Conservation (phyloP, 345 rosid genomes). For the Aegle marmelos region DNA sequence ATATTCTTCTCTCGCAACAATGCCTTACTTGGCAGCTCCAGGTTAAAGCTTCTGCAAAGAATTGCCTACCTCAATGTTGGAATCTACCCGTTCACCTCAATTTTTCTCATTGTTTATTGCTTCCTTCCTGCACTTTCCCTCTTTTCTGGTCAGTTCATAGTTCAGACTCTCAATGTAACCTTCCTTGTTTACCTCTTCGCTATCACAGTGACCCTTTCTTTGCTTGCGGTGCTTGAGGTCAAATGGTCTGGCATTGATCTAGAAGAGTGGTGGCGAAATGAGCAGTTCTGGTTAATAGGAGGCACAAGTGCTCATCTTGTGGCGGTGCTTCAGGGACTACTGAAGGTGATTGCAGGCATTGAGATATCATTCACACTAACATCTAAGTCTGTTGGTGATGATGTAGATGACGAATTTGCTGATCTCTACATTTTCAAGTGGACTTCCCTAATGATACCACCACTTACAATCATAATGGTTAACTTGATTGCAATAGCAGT, state of each 20-base stretch:
- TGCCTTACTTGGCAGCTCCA: conserved; percentile 54
- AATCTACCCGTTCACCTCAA: conserved; percentile 77
- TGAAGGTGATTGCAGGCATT: conserved; percentile 77
- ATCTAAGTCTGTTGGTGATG: conserved; percentile 65
- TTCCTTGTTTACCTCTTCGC: conserved; percentile 62
- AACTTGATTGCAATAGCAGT: conserved; percentile 71
- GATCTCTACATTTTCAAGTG: conserved; percentile 77
- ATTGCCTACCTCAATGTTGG: conserved; percentile 83
- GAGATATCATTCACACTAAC: conserved; percentile 74
- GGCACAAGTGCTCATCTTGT: conserved; percentile 89
- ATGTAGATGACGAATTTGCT: conserved; percentile 59
- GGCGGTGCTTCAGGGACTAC: conserved; percentile 79
- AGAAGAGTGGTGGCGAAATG: conserved; percentile 95
- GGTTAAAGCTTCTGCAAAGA: conserved; percentile 62
- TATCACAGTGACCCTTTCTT: conserved; percentile 58
- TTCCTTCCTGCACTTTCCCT: conserved; percentile 79
- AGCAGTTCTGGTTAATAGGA: conserved; percentile 86
- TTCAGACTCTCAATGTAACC: conserved; percentile 38
- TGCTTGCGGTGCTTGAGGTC: conserved; percentile 68
- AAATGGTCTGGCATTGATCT: conserved; percentile 74
- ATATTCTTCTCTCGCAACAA: conserved; percentile 88
- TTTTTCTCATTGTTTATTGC: conserved; percentile 82
- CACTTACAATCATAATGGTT: conserved; percentile 66
- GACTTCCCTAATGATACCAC: conserved; percentile 77
- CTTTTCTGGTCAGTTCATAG: conserved; percentile 68